phyloP scores from a whole-genome alignment of 2,329 filamentous ascomycete species.

The Claviceps pazoutovae region DNA sequence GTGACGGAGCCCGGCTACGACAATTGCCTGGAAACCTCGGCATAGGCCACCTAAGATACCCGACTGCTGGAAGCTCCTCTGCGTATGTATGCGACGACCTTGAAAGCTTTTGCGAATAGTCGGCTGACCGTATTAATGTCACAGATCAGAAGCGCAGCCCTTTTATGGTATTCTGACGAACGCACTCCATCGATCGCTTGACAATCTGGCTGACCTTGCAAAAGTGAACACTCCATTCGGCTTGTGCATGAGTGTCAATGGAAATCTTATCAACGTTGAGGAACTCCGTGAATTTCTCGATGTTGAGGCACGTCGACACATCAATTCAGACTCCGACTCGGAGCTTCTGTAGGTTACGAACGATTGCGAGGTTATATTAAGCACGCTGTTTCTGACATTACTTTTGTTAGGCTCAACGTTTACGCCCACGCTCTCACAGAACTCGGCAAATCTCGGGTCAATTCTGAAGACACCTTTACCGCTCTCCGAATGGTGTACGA shows the following conservation, averaged over 20 bases:
- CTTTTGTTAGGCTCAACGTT: conserved; percentile 48
- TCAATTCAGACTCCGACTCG: conserved; percentile 82
- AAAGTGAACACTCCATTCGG: conserved; percentile 65
- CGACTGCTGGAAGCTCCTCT: conserved; percentile 68
- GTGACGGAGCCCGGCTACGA: conserved; percentile 47
- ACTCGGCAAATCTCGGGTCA: conserved; percentile 68
- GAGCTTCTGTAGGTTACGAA: conserved; percentile 29
- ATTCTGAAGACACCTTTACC: conserved; percentile 62
- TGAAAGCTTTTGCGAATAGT: background rate
- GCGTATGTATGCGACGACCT: conserved; percentile 15
- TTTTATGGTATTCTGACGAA: conserved; percentile 43
- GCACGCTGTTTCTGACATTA: conserved; percentile 7
- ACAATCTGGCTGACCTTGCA: background rate
- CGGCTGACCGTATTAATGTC: background rate
- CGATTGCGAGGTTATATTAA: background rate
- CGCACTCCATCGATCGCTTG: background rate
- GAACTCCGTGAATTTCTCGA: conserved; percentile 61
- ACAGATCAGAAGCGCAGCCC: conserved; percentile 74
- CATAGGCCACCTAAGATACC: conserved; percentile 73
- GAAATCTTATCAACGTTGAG: conserved; percentile 68
- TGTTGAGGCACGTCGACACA: conserved; percentile 65
- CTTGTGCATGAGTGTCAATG: conserved; percentile 71
- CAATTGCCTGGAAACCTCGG: conserved; percentile 58
- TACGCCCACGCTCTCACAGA: conserved; percentile 73
- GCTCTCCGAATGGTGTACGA: conserved; percentile 59